Base-by-base conservation (phyloP, 73 alveolate species). In the Paraurostyla sp. region DNA sequence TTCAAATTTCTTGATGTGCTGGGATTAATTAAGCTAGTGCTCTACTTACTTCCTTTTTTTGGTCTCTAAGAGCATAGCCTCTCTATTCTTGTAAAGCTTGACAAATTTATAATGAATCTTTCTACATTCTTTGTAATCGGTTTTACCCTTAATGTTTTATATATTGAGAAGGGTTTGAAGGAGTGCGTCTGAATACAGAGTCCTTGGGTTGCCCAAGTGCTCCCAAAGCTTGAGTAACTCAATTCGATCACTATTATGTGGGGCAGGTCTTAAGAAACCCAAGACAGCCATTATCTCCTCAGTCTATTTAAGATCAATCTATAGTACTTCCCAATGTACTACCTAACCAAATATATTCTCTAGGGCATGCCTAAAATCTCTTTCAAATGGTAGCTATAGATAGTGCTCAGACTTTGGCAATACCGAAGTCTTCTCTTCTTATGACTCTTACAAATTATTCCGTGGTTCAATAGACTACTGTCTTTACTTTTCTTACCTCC, bases 201-300 rank as follows among this genome's bases (percentile, higher is more conserved):
- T 36, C 13, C n/a, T n/a, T n/a, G n/a, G n/a, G n/a, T n/a, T n/a
- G 41, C 82, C 82, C 11, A 65, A 11, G 1, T 35, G 32, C 58
- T 65, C 82, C 82, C 82, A 65, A 16, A 65, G 33, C 25, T 65
- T 65, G 13, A 65, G 25, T 7, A 65, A 38, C 25, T 65, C 82
- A 36, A 65, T 65, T 65, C 82, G 35, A 65, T 65, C 82, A 40
- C 40, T 65, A 65, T 65, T 65, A 40, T 65, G n/a, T n/a, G n/a
- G n/a, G n/a, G n/a, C n/a, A n/a, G n/a, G n/a, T 58, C 58, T 38
- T 0, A 35, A 65, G 35, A 65, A 65, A 22, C 82, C 82, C 25
- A 65, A 38, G 20, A 6, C 13, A 18, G 29, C 33, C 58, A 65
- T 38, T 11, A 65, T 65, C 32, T 65, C 82, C 41, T 65, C 82